Base-by-base conservation (phyloP, 495 filamentous ascomycete species). In the Jackrogersella multiformis region DNA sequence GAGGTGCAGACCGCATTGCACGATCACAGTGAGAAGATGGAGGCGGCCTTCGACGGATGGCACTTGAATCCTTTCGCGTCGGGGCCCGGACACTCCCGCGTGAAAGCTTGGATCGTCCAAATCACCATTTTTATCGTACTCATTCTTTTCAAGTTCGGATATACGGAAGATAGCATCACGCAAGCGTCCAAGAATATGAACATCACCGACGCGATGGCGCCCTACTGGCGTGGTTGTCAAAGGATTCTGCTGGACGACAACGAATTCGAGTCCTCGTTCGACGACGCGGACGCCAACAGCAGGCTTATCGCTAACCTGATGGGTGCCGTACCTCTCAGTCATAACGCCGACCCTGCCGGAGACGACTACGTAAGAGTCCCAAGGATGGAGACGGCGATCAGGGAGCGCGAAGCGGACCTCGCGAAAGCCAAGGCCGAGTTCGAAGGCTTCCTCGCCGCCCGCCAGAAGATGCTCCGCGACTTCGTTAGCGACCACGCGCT, bases 341-440 rank as follows among this genome's bases (percentile, higher is more conserved):
- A 7, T 10, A 21, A 61, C 1, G 1, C 34, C 13, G n/a, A 6
- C 8, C 24, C 10, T 8, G 9, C 5, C 1, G 20, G 20, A 7
- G 12, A 48, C 16, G 38, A 54, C 8, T 5, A 12, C 10, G 13
- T 10, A 5, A 3, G 0, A 8, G 23, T 41, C 12, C 42, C 51
- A 18, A 16, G 5, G 15, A 15, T 39, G 4, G 32, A 45, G 8
- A 13, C 2, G 9, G 16, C 2, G 2, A 21, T 39, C 5, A 18
- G 5, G 6, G 24, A 56, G 32, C 51, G 61, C 2, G 9, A 12
- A 12, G 3, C 7, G 2, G 12, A 18, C n/a, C 23, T 64, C 30
- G 41, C 20, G 0, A 49, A 23, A 5, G 61, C 61, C 7, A 41
- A 56, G 61, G n/a, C 4, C 1, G 61, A n/a, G 16, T 64, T 64